Evolutionary conservation across 1,284 basidiomycete species (phyloP).

Genomic region (Hemileia vastatrix): DNA sequence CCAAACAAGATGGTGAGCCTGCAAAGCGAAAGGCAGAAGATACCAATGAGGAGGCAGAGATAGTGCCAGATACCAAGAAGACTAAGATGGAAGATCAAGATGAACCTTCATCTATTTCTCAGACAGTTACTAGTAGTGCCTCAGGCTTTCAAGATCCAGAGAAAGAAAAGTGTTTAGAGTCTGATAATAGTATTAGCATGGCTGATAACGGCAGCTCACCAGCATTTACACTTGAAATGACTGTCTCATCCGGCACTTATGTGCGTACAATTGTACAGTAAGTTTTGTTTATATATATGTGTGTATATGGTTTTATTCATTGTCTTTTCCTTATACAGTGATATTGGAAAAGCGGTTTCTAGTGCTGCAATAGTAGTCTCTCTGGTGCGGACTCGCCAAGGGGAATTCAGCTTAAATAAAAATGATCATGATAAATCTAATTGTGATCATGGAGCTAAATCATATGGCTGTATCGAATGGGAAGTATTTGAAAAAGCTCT

Average conservation of each 20-base stretch:
- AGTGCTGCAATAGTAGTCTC: constrained; percentile 85
- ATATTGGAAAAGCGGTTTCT: constrained; percentile 68
- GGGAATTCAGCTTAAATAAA: constrained; percentile 57
- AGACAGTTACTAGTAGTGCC: neutral
- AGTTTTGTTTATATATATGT: constrained; percentile 1
- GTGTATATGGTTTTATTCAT: neutral
- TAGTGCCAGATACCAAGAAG: constrained; percentile 48
- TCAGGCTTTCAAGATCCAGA: too few species aligned
- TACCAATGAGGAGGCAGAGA: constrained; percentile 38
- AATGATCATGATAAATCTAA: constrained; percentile 50
- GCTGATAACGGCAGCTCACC: constrained; percentile 49
- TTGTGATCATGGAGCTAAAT: constrained; percentile 40
- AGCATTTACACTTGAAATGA: constrained; percentile 80
- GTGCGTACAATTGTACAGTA: constrained; percentile 60
- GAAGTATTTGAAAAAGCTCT: constrained; percentile 61
- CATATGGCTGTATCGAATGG: constrained; percentile 62
- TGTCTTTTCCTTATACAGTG: constrained; percentile 41
- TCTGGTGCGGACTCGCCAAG: constrained; percentile 72
- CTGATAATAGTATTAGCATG: constrained; percentile 33
- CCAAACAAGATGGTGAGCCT: constrained; percentile 1
- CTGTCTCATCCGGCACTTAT: constrained; percentile 91
- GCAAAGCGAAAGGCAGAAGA: neutral
- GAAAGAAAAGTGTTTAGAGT: too few species aligned
- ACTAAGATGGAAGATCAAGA: constrained; percentile 14
- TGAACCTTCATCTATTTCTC: neutral